phyloP scores from a whole-genome alignment of 2,329 filamentous ascomycete species.

The Anthostomella pinea region DNA sequence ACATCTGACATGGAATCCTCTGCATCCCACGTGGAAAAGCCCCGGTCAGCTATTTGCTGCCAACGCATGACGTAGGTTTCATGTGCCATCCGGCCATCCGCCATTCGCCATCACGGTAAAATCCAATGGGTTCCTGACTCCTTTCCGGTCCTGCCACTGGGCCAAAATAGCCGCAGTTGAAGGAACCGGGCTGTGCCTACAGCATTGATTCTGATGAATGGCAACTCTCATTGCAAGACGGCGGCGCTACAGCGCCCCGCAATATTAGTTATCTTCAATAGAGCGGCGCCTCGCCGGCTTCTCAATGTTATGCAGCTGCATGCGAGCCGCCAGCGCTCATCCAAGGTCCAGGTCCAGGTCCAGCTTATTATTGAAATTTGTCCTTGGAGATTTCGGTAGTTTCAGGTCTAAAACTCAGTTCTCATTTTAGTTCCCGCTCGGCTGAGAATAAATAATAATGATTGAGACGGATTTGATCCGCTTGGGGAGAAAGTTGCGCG shows the following conservation, averaged over 20 bases:
- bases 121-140: too few species aligned
- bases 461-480: slow-evolving; percentile 7
- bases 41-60: slow-evolving; percentile 24
- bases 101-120: too few species aligned
- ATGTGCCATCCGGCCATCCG: too few species aligned
- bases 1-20: too few species aligned
- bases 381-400: not conserved
- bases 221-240: too few species aligned
- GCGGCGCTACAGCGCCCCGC: not conserved
- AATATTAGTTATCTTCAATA: slow-evolving; percentile 3
- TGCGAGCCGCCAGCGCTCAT: slow-evolving; percentile 1
- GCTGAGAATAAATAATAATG: slow-evolving; percentile 9
- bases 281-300: slow-evolving; percentile 1
- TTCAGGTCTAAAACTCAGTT: slow-evolving; percentile 8
- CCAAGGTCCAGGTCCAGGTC: slow-evolving; percentile 12
- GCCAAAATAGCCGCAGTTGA: too few species aligned
- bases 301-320: slow-evolving; percentile 8
- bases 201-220: too few species aligned
- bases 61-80: slow-evolving; percentile 11
- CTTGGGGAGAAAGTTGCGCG: slow-evolving; percentile 4
- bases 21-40: slow-evolving; percentile 23
- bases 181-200: too few species aligned
- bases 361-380: slow-evolving; percentile 2
- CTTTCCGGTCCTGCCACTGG: too few species aligned
- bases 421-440: slow-evolving; percentile 18